A percentile compares a stretch with the other conserved stretches of the same genome.
Evolutionary conservation across 1,139 yeast genomes (phyloP).

Genomic region (Saccharomyces pastorianus): DNA sequence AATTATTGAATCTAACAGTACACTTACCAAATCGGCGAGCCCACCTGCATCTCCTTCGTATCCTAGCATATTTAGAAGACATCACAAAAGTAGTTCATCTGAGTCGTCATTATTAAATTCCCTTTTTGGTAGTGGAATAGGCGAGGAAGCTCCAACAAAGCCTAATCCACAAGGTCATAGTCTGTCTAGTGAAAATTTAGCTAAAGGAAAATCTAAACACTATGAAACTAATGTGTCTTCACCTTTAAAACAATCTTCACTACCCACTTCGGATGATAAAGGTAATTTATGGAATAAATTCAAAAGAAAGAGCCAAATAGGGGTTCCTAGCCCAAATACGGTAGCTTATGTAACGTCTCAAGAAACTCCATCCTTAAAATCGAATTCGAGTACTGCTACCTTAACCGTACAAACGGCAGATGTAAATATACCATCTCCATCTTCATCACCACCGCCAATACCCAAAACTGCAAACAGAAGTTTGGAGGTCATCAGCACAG

Average conservation of each 20-base stretch:
- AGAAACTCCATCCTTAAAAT: slow-evolving; percentile 3
- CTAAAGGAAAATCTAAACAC: slow-evolving; percentile 7
- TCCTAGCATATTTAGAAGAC: slow-evolving; percentile 50
- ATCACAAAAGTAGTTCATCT: slow-evolving; percentile 48
- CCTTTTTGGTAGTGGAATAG: slow-evolving; percentile 22
- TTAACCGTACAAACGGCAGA: not conserved
- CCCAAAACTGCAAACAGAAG: slow-evolving; percentile 4
- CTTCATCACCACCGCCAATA: slow-evolving; percentile 2
- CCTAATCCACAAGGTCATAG: slow-evolving; percentile 8
- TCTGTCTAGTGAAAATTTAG: slow-evolving; percentile 13
- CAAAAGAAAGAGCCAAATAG: slow-evolving; percentile 23
- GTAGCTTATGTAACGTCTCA: slow-evolving; percentile 1
- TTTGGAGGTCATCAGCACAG: slow-evolving; percentile 4
- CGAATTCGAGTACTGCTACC: not conserved
- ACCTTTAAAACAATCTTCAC: slow-evolving; percentile 11
- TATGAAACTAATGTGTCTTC: slow-evolving; percentile 8
- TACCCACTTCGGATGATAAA: slow-evolving; percentile 19
- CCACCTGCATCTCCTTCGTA: slow-evolving; percentile 32
- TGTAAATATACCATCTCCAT: slow-evolving; percentile 4
- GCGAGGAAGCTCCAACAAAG: slow-evolving; percentile 6
- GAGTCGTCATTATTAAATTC: slow-evolving; percentile 41
- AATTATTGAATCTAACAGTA: slow-evolving; percentile 37
- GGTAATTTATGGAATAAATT: slow-evolving; percentile 26
- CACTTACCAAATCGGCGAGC: slow-evolving; percentile 38
- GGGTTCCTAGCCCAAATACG: not conserved